phyloP scores from a whole-genome alignment of 345 rosid genomes.

The Camelina laxa region DNA sequence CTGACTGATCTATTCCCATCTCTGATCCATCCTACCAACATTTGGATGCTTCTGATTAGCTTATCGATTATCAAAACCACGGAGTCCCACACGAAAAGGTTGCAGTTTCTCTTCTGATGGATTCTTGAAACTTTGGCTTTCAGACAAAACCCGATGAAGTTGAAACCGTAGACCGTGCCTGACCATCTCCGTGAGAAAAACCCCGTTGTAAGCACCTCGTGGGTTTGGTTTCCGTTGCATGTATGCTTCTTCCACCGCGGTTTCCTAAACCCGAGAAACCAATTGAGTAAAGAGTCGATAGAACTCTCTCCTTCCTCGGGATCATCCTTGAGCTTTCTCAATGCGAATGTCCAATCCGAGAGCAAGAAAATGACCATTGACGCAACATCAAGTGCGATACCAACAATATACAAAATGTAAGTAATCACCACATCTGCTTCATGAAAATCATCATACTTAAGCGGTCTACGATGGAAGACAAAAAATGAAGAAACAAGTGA shows the following conservation, averaged over 20 bases:
- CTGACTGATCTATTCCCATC: background rate
- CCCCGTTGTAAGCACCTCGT: constrained; percentile 40
- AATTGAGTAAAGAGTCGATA: constrained; percentile 8
- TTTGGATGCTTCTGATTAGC: constrained; percentile 1
- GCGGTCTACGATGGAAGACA: constrained; percentile 45
- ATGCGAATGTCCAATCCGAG: constrained; percentile 64
- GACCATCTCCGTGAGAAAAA: constrained; percentile 58
- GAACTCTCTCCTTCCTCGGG: background rate
- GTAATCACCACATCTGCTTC: constrained; percentile 56
- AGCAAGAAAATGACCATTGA: constrained; percentile 52
- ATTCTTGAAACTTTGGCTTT: constrained; percentile 42
- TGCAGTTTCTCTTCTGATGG: constrained; percentile 20
- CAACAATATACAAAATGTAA: constrained; percentile 55
- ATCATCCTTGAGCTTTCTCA: constrained; percentile 17
- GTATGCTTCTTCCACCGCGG: constrained; percentile 13
- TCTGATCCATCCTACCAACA: background rate
- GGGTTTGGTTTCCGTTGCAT: constrained; percentile 1
- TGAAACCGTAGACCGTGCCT: constrained; percentile 49
- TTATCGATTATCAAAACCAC: background rate
- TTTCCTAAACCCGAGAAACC: constrained; percentile 37
- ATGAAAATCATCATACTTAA: constrained; percentile 34
- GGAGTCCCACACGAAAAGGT: background rate
- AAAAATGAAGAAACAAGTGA: constrained; percentile 45
- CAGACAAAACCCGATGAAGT: constrained; percentile 55
- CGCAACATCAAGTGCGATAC: constrained; percentile 52